Base-by-base conservation (phyloP, 805 yeast genomes). In the Ogataea kodamae region DNA sequence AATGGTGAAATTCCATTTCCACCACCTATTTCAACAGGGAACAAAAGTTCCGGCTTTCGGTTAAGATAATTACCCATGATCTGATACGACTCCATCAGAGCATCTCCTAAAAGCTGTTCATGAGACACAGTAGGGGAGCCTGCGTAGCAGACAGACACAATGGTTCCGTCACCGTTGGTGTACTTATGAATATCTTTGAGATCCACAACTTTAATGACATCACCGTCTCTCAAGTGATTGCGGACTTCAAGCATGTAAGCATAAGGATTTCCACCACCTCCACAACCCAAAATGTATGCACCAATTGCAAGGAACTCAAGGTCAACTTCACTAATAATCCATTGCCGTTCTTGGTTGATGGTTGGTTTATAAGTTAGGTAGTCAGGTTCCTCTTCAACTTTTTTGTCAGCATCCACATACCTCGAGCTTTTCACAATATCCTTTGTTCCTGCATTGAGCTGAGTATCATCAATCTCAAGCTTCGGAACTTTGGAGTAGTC, bases 241-340 rank as follows among this genome's bases (percentile, higher is more conserved):
- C 64, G 48, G 1, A 57, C 43, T 27, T 60, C 64, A 19, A 70
- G 49, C 39, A 45, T 65, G 12, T 46, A 47, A 4, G 69, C 52
- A 46, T 68, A 66, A 14, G 76, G 74, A 31, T 60, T 60, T 23
- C 76, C 75, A 18, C 76, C 76, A 9, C 76, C 76, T 3, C 75
- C 76, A 49, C 70, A 65, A 6, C 75, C 76, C 4, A 70, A 56
- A 33, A 70, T 66, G 42, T 69, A 45, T 16, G 65, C 50, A n/a
- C 75, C 76, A 30, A 66, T 59, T 20, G 62, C 47, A 9, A 70
- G 40, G 37, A 59, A 59, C 22, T 68, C 73, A 55, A 70, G 41
- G 48, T 70, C 75, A 3, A 49, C 50, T 39, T 59, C 71, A 3
- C 64, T 52, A 13, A 68, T 32, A 5, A 55, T 28, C 73, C 73